A percentile compares a stretch with the other conserved stretches of the same genome.
Evolutionary conservation across 805 yeast species (phyloP).

Genomic region (Candida rishiriensis): DNA sequence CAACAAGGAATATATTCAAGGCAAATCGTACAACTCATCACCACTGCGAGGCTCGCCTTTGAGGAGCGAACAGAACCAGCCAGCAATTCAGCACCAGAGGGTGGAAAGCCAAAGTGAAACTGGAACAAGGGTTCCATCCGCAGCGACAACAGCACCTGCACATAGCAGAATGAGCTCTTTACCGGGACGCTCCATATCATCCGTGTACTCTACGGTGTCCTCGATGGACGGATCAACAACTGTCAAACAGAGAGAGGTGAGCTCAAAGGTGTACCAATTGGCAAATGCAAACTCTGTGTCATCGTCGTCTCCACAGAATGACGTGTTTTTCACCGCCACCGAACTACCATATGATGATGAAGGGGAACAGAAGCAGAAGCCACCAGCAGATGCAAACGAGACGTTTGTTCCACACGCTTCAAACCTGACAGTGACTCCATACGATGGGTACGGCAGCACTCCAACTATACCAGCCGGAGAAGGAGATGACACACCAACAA

Average conservation of each 20-base stretch:
- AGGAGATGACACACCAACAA: background rate
- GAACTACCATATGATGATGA: constrained; percentile 23
- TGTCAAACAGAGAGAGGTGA: constrained; percentile 3
- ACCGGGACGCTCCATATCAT: constrained; percentile 8
- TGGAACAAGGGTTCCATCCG: background rate
- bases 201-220: constrained; percentile 16
- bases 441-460: no score
- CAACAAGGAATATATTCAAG: no score
- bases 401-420: background rate
- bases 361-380: background rate
- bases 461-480: no score
- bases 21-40: no score
- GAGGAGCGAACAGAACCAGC: no score
- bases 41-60: no score
- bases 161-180: constrained; percentile 6
- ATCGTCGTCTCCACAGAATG: constrained; percentile 21
- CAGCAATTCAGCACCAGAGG: no score
- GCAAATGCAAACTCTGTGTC: constrained; percentile 12
- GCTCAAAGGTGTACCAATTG: constrained; percentile 17
- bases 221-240: constrained; percentile 6
- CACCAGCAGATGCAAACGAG: background rate
- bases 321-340: constrained; percentile 36
- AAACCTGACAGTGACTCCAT: no score
- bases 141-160: background rate
- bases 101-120: no score